Conservation (phyloP, 148 eudicot species). For the Vaccinium myrtillus region DNA sequence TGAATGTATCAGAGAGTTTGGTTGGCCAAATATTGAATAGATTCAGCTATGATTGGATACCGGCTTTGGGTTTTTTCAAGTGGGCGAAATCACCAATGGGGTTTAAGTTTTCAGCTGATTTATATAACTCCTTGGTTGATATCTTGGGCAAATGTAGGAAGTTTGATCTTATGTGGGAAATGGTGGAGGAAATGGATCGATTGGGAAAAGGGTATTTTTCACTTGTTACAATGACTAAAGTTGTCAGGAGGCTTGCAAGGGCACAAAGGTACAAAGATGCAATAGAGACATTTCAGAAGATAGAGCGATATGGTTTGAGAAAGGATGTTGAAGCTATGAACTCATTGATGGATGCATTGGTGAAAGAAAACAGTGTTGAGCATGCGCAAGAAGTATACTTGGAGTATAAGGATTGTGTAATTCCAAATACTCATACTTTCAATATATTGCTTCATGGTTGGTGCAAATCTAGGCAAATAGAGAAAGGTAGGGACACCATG, state of each 20-base stretch:
- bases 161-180: constrained; percentile 65
- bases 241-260: constrained; percentile 62
- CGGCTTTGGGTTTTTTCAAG: constrained; percentile 65
- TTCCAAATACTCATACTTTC: constrained; percentile 44
- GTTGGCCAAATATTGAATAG: constrained; percentile 60
- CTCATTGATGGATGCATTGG: constrained; percentile 59
- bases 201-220: constrained; percentile 44
- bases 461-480: constrained; percentile 60
- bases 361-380: constrained; percentile 63
- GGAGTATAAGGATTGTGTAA: constrained; percentile 47
- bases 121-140: constrained; percentile 71
- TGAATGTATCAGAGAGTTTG: constrained; percentile 46
- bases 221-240: constrained; percentile 51
- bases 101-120: constrained; percentile 34
- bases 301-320: constrained; percentile 44
- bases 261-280: constrained; percentile 54
- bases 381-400: constrained; percentile 56
- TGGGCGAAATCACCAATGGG: constrained; percentile 61
- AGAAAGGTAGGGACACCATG: constrained; percentile 45
- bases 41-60: constrained; percentile 65
- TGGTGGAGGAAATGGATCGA: constrained; percentile 65
- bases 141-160: constrained; percentile 62
- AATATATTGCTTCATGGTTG: constrained; percentile 78
- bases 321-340: constrained; percentile 56
- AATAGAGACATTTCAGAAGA: constrained; percentile 46